Evolutionary conservation across 352 stramenopile species (phyloP), one percentile per base, ranked within the genome.

Genomic region (Phytophthora chlamydospora): DNA sequence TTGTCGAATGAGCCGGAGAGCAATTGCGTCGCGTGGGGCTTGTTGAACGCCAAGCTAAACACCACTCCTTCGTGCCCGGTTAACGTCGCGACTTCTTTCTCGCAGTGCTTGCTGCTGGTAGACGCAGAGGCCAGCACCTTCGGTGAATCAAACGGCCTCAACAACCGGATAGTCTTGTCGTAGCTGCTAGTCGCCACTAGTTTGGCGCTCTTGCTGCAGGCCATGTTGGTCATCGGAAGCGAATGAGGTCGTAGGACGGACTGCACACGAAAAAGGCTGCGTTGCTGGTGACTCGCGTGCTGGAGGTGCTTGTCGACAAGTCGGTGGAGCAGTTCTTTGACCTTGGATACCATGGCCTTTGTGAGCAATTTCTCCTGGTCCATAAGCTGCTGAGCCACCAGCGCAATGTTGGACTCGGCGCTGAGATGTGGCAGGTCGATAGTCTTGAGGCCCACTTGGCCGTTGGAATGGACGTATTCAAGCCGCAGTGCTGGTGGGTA

Each of bases 1-100:
- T 89, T 90, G 68, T 93, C 85, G 44, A 91, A 93, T 16, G 85
- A 91, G 3, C 85, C 85, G 0, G 82, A 91, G 13, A 90, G 58
- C 27, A 90, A 60, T 29, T 68, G 73, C 4, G 66, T 77, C 6
- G 78, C 67, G 29, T 80, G 74, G 4, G 81, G 79, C 4, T 51
- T 73, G 47, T 88, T 85, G 57, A 93, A 89, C 1, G 80, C 62
- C 43, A 91, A 44, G 46, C 77, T 81, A 57, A 84, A 93, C 39
- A 91, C 85, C 8, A 89, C 77, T 14, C 76, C 71, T 4, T 88
- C 77, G 32, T 93, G 85, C 1, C 83, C 85, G 6, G 56, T 52
- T 19, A 93, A 68, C 16, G 71, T 65, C 56, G 67, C 54, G 19
- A 46, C 61, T 49, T 60, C 65, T 63, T 60, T 73, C 10, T 75